phyloP scores from a whole-genome alignment of 1,139 yeast species.

The Taphrina wiesneri region DNA sequence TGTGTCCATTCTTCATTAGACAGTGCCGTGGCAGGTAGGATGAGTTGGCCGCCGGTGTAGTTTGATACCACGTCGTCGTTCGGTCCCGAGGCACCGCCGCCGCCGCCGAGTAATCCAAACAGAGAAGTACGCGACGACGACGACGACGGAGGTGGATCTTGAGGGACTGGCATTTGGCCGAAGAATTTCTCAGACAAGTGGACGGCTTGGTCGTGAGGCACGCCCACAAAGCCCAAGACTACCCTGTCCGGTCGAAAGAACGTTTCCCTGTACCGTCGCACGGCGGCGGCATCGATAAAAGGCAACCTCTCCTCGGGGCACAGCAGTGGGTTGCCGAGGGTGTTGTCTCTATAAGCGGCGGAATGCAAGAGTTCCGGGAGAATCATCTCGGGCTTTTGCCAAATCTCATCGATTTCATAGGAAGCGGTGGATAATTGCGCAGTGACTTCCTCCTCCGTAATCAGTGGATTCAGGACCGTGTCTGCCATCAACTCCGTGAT shows the following conservation, averaged over 20 bases:
- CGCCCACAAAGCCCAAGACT: slow-evolving; percentile 87
- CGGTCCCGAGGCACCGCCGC: neutral
- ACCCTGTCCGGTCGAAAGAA: slow-evolving; percentile 79
- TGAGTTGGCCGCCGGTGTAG: slow-evolving; percentile 78
- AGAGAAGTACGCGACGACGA: neutral
- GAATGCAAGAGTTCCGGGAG: slow-evolving; percentile 85
- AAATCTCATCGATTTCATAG: slow-evolving; percentile 79
- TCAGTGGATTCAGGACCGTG: slow-evolving; percentile 69
- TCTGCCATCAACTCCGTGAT: slow-evolving; percentile 82
- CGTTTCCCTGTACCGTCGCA: slow-evolving; percentile 62
- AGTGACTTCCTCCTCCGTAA: slow-evolving; percentile 67
- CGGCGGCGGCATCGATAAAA: slow-evolving; percentile 55
- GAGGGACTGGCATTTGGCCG: slow-evolving; percentile 46
- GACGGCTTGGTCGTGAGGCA: slow-evolving; percentile 69
- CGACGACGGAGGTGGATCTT: neutral
- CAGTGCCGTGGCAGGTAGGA: slow-evolving; percentile 52
- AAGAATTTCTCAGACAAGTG: slow-evolving; percentile 63
- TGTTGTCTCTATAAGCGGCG: slow-evolving; percentile 70
- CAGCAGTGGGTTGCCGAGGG: slow-evolving; percentile 81
- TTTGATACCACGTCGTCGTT: slow-evolving; percentile 36
- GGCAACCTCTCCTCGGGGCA: slow-evolving; percentile 74
- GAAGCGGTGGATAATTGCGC: slow-evolving; percentile 75
- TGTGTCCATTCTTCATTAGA: slow-evolving; percentile 64
- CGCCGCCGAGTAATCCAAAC: slow-evolving; percentile 1
- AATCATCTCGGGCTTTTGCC: slow-evolving; percentile 80